phyloP scores from a whole-genome alignment of 2,329 filamentous ascomycete genomes.

The Xenosphaeropsis pyriputrescens region DNA sequence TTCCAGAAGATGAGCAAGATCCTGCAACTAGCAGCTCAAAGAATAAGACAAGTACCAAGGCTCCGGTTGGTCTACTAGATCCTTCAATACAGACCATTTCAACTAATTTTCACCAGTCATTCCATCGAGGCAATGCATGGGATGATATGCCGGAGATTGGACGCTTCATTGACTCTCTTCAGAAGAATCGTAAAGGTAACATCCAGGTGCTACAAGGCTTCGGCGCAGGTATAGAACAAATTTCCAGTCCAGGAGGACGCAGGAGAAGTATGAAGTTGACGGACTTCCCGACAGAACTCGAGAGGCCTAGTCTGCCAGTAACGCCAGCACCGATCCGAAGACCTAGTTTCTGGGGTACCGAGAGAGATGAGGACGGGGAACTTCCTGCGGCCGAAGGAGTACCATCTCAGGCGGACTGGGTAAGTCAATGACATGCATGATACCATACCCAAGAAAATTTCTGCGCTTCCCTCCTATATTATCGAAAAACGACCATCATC shows the following conservation, averaged over 20 bases:
- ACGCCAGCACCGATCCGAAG: conserved; percentile 71
- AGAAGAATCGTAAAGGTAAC: conserved; percentile 39
- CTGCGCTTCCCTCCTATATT: no score
- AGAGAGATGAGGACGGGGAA: conserved; percentile 32
- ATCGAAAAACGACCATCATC: no score
- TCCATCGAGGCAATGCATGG: conserved; percentile 76
- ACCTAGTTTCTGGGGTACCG: conserved; percentile 48
- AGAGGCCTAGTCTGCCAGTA: conserved; percentile 78
- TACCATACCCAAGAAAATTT: conserved; percentile 22
- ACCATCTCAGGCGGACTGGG: conserved; percentile 81
- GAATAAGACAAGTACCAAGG: conserved; percentile 1
- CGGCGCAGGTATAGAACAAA: conserved; percentile 14
- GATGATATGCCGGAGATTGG: conserved; percentile 82
- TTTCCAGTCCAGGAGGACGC: conserved; percentile 12
- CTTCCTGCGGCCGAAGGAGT: conserved; percentile 71
- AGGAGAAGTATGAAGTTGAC: conserved; percentile 54
- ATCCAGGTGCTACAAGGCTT: conserved; percentile 19
- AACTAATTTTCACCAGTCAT: conserved; percentile 56
- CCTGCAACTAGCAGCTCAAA: not conserved
- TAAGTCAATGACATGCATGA: conserved; percentile 32
- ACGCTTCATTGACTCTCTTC: conserved; percentile 67
- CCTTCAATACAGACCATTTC: conserved; percentile 26
- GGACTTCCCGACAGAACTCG: conserved; percentile 71
- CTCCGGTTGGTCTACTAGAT: conserved; percentile 27
- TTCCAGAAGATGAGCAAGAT: conserved; percentile 35